A percentile compares a stretch with the other conserved stretches of the same genome.
These are phyloP conservation scores for Neospora caninum DNA, from an alignment of 169 alveolate genomes.

Conservation along the genomic window DNA sequence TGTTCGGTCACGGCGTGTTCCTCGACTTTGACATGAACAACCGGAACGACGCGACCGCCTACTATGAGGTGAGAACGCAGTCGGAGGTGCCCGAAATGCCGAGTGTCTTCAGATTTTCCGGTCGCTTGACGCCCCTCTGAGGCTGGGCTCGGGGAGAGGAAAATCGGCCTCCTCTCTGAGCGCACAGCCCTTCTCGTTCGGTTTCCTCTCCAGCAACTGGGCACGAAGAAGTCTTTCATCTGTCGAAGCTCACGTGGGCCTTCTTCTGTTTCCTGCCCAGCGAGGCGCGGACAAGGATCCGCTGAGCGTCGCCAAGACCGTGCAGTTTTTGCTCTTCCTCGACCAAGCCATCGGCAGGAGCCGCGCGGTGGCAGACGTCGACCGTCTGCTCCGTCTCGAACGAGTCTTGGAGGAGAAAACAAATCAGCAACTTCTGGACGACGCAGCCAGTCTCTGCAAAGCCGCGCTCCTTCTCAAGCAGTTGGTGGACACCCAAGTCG, in stretches of 20 bases:
- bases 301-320: background rate
- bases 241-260: background rate
- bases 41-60: background rate
- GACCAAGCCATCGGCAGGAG: background rate
- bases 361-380: background rate
- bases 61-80: constrained; percentile 28
- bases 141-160: no score
- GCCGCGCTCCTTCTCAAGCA: constrained; percentile 41
- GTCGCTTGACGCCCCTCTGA: no score
- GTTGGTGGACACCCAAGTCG: constrained; percentile 10
- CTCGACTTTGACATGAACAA: constrained; percentile 43
- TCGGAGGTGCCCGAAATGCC: no score
- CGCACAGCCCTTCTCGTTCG: no score
- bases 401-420: background rate
- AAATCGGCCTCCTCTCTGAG: no score
- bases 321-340: constrained; percentile 23
- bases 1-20: constrained; percentile 19
- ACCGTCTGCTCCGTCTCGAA: background rate
- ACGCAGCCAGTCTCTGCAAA: constrained; percentile 10
- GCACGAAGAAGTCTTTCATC: background rate
- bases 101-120: no score
- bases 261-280: background rate
- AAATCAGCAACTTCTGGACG: background rate
- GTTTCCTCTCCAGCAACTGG: no score
- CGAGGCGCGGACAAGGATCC: constrained; percentile 25